These are phyloP conservation scores for Cadophora sp. DNA, from an alignment of 2,329 filamentous ascomycete species.

Conservation along the genomic window DNA sequence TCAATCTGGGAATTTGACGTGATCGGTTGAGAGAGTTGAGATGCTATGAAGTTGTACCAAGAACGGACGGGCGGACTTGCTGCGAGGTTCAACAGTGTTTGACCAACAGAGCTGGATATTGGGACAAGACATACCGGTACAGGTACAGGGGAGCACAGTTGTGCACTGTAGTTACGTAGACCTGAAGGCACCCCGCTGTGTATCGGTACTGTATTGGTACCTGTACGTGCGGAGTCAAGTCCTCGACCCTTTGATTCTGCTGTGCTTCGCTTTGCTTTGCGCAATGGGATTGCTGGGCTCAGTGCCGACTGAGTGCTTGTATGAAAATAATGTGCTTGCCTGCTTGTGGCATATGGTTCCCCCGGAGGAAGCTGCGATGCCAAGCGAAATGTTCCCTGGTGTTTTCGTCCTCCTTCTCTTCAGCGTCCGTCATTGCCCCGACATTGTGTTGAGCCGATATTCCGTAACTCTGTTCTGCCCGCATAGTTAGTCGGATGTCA, in stretches of 20 bases:
- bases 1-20: background rate
- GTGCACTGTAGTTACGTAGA: background rate
- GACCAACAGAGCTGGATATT: background rate
- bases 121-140: background rate
- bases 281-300: background rate
- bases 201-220: background rate
- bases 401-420: background rate
- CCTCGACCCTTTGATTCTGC: background rate
- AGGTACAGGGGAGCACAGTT: conserved; percentile 6
- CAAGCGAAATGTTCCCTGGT: background rate
- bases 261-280: background rate
- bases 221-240: background rate
- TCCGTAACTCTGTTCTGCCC: background rate
- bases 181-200: background rate
- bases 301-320: background rate
- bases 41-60: conserved; percentile 1
- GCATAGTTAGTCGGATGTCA: background rate
- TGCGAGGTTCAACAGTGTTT: background rate
- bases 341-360: background rate
- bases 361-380: background rate
- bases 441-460: background rate
- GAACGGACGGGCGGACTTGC: background rate
- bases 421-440: background rate
- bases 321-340: background rate
- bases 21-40: background rate